Conservation (phyloP, 768 basidiomycete species). For the Hebeloma cylindrosporum region DNA sequence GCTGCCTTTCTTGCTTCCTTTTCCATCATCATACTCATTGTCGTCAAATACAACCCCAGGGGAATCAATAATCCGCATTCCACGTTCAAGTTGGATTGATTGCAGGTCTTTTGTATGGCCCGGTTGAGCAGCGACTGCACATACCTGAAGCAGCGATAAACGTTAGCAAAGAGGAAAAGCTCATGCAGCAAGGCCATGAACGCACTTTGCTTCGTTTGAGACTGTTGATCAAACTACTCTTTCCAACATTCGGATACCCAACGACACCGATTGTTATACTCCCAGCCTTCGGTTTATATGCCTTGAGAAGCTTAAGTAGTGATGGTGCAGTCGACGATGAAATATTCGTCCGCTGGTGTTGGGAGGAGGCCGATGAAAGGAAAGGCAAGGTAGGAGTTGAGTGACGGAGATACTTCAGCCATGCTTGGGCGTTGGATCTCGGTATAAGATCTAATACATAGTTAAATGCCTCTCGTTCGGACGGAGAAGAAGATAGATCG, state of each 20-base stretch:
- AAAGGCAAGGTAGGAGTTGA: slow-evolving; percentile 93
- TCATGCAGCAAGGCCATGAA: not conserved
- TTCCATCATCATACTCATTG: slow-evolving; percentile 48
- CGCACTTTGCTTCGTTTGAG: slow-evolving; percentile 78
- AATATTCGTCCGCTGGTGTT: slow-evolving; percentile 78
- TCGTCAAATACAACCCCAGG: slow-evolving; percentile 98
- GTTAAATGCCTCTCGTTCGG: not conserved
- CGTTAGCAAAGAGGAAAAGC: not conserved
- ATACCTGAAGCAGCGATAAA: slow-evolving; percentile 58
- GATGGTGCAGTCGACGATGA: slow-evolving; percentile 75
- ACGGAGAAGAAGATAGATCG: slow-evolving; percentile 21
- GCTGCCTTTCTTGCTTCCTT: slow-evolving; percentile 52
- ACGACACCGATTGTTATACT: slow-evolving; percentile 88
- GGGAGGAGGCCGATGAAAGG: slow-evolving; percentile 72
- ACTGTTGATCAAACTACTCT: slow-evolving; percentile 92
- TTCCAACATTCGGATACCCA: slow-evolving; percentile 97
- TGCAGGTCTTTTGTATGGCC: slow-evolving; percentile 94
- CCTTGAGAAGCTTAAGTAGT: slow-evolving; percentile 80
- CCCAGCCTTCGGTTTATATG: slow-evolving; percentile 69
- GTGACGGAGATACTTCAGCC: slow-evolving; percentile 91
- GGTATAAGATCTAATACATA: slow-evolving; percentile 77
- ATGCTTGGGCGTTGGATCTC: slow-evolving; percentile 80
- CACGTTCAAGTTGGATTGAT: slow-evolving; percentile 88
- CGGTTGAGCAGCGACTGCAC: slow-evolving; percentile 90
- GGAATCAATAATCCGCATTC: slow-evolving; percentile 90